These are phyloP conservation scores for Picochlorum sp. DNA, from an alignment of 139 green algal genomes.

Conservation along the genomic window DNA sequence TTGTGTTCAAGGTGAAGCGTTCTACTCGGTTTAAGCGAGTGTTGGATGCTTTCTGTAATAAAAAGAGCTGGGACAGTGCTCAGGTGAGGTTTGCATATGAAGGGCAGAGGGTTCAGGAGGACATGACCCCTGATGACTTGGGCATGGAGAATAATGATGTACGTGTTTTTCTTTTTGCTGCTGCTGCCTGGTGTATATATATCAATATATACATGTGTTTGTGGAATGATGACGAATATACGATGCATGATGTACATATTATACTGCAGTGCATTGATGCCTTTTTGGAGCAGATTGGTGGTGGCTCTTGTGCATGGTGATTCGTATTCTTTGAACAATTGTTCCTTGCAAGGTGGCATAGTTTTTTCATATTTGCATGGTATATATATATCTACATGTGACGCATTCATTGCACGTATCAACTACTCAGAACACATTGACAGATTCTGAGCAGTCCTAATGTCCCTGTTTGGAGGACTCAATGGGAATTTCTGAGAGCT, in stretches of 20 bases:
- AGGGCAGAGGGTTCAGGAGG: slow-evolving; percentile 4
- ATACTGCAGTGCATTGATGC: slow-evolving; percentile 22
- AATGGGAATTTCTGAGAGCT: slow-evolving; percentile 17
- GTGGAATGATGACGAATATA: too few species aligned
- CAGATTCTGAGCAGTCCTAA: not conserved
- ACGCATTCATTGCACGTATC: not conserved
- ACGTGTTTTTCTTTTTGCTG: not conserved
- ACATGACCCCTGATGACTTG: slow-evolving; percentile 7
- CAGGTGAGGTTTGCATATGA: slow-evolving; percentile 34
- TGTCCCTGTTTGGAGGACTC: not conserved
- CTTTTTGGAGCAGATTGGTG: slow-evolving; percentile 32
- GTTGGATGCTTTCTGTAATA: slow-evolving; percentile 25
- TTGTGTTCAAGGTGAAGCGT: slow-evolving; percentile 37
- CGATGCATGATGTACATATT: not conserved
- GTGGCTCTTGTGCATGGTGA: slow-evolving; percentile 1
- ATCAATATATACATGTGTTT: slow-evolving; percentile 2
- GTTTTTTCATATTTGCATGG: too few species aligned
- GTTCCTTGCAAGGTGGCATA: too few species aligned
- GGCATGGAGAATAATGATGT: slow-evolving; percentile 15
- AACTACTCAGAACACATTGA: not conserved
- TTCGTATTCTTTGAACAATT: too few species aligned
- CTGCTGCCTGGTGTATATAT: not conserved
- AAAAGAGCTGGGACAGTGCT: slow-evolving; percentile 19
- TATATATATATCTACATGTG: too few species aligned
- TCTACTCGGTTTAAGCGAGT: slow-evolving; percentile 35